A percentile compares a stretch with the other conserved stretches of the same genome.
phyloP scores from a whole-genome alignment of 2,329 filamentous ascomycete genomes.

The Fusarium brachygibbosum region DNA sequence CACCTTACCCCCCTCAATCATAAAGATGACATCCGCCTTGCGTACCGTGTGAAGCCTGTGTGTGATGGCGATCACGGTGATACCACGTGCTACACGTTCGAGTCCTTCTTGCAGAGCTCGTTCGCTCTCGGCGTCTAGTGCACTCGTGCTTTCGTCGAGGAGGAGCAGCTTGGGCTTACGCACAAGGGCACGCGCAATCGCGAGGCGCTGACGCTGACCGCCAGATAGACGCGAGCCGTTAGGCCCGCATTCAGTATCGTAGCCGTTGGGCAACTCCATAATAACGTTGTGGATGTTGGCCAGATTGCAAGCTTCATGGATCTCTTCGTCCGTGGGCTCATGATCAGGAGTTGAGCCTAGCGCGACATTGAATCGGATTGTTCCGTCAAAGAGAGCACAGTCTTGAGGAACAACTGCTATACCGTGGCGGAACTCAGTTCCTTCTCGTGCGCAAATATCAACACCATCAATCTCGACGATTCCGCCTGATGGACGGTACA shows the following conservation, averaged over 20 bases:
- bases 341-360: slow-evolving; percentile 68
- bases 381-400: slow-evolving; percentile 69
- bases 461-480: slow-evolving; percentile 60
- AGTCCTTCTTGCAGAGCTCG: slow-evolving; percentile 75
- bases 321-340: slow-evolving; percentile 69
- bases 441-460: slow-evolving; percentile 60
- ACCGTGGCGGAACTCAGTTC: slow-evolving; percentile 62
- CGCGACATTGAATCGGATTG: slow-evolving; percentile 67
- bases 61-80: slow-evolving; percentile 71
- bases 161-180: slow-evolving; percentile 79
- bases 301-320: slow-evolving; percentile 74
- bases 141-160: slow-evolving; percentile 85
- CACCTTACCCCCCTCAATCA: slow-evolving; percentile 66
- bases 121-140: slow-evolving; percentile 79
- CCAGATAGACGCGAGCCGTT: slow-evolving; percentile 81
- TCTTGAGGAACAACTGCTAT: slow-evolving; percentile 72
- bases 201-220: slow-evolving; percentile 82
- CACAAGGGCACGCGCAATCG: slow-evolving; percentile 82
- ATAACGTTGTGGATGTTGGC: slow-evolving; percentile 81
- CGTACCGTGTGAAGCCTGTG: slow-evolving; percentile 70
- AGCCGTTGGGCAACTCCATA: slow-evolving; percentile 71
- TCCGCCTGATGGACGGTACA: slow-evolving; percentile 61
- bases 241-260: slow-evolving; percentile 76
- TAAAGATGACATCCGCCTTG: slow-evolving; percentile 69
- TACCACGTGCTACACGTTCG: slow-evolving; percentile 66